Evolutionary conservation across 352 stramenopile genomes (phyloP).

Genomic region (Aphanomyces astaci): DNA sequence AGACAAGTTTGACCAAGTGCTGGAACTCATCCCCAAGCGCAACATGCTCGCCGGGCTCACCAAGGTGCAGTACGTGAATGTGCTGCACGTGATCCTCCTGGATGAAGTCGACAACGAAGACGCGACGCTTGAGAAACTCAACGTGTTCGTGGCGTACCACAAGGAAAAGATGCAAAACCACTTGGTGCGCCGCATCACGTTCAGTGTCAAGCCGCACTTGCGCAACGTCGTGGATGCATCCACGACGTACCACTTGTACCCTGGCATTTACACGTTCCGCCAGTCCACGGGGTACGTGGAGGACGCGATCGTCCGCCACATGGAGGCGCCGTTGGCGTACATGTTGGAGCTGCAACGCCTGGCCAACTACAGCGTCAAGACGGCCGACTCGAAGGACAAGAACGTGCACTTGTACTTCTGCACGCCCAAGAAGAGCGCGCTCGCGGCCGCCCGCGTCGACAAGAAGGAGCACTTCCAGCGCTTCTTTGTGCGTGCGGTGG

Average conservation of each 20-base stretch:
- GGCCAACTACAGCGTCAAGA: slow-evolving; percentile 95
- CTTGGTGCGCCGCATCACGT: slow-evolving; percentile 85
- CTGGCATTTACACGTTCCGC: slow-evolving; percentile 87
- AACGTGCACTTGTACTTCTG: slow-evolving; percentile 98
- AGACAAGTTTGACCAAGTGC: slow-evolving; percentile 52
- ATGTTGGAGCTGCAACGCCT: slow-evolving; percentile 97
- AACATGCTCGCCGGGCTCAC: slow-evolving; percentile 60
- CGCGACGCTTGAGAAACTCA: slow-evolving; percentile 42
- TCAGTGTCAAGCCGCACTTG: slow-evolving; percentile 60
- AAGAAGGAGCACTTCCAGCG: slow-evolving; percentile 84
- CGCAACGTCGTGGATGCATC: slow-evolving; percentile 25
- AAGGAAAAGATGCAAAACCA: slow-evolving; percentile 46
- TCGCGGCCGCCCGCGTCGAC: slow-evolving; percentile 70
- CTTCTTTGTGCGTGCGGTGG: slow-evolving; percentile 95
- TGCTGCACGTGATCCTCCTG: slow-evolving; percentile 75
- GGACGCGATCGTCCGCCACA: slow-evolving; percentile 97
- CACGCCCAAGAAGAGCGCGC: slow-evolving; percentile 82
- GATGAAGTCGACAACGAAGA: slow-evolving; percentile 57
- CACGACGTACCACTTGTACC: slow-evolving; percentile 66
- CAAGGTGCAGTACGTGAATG: slow-evolving; percentile 65
- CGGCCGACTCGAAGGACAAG: slow-evolving; percentile 90
- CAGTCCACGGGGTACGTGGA: slow-evolving; percentile 89
- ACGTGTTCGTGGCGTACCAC: slow-evolving; percentile 59
- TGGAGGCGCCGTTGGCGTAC: slow-evolving; percentile 96
- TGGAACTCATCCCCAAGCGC: slow-evolving; percentile 59